Base-by-base conservation (phyloP, 1,284 basidiomycete species). In the Crocinoboletus sp. region DNA sequence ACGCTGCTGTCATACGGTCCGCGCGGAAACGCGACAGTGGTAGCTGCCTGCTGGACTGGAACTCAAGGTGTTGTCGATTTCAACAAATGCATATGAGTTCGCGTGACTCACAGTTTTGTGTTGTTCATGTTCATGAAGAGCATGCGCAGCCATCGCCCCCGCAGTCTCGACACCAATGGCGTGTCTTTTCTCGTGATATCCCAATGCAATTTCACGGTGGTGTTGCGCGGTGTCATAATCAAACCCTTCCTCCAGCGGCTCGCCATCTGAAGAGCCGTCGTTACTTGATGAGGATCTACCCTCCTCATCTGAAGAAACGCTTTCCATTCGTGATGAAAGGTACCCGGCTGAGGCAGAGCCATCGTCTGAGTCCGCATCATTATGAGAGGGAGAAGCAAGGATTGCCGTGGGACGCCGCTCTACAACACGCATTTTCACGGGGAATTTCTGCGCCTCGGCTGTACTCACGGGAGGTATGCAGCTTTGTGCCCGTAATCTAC, bases 191-290 rank as follows among this genome's bases (percentile, higher is more conserved):
- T 72, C 67, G 57, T 83, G 73, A 58, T 89, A 88, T 48, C 78
- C 78, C 29, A 87, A 57, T n/a, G 81, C 80, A 49, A 88, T 73
- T 59, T 87, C 84, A 23, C 84, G 78, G 50, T 87, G 83, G 55
- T 83, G 79, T 38, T 69, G 74, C 19, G 77, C 82, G 43, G 67
- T 72, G 53, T 86, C 78, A 30, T 80, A 64, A 50, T 83, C 80
- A 16, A 69, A 69, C 36, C 71, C 74, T 31, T 77, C 74, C 38
- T 76, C 76, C 33, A 70, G 57, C 0, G 43, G 50, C 19, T 60
- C 54, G 34, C 64, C 53, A 20, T 66, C 58, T 43, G 64, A 57
- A 23, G 52, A 53, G 22, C 53, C 46, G n/a, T 50, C 48, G 20
- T 57, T 58, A 39, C 55, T 55, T 13, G 56, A 55, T 12, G 50